A percentile compares a stretch with the other conserved stretches of the same genome.
These are phyloP conservation scores for Fraxinus platypoda DNA, from an alignment of 305 asterid genomes.

Conservation along the genomic window DNA sequence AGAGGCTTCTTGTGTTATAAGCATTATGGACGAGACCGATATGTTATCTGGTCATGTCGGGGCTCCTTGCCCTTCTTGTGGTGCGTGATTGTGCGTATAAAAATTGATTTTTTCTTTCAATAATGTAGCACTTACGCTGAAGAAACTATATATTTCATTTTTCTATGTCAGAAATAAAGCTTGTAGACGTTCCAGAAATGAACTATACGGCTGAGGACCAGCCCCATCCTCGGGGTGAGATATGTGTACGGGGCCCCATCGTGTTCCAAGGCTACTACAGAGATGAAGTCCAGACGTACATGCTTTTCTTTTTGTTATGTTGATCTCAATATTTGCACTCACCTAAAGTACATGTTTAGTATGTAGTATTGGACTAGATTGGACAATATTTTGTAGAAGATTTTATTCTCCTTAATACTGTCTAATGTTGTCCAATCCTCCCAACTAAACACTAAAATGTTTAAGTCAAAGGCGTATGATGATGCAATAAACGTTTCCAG, in stretches of 20 bases:
- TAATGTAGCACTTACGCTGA: not conserved
- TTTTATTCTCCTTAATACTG: not conserved
- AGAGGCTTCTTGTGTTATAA: slow-evolving; percentile 59
- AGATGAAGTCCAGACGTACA: slow-evolving; percentile 61
- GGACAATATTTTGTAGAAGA: not conserved
- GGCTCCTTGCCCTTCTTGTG: slow-evolving; percentile 65
- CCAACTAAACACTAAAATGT: not conserved
- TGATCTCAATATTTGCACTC: not conserved
- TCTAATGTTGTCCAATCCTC: not conserved
- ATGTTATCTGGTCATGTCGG: slow-evolving; percentile 67
- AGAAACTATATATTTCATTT: not conserved
- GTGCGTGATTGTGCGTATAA: slow-evolving; percentile 34
- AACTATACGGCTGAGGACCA: slow-evolving; percentile 58
- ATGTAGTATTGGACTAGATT: not conserved
- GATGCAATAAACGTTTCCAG: slow-evolving; percentile 29
- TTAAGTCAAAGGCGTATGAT: not conserved
- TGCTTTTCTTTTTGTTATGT: not conserved
- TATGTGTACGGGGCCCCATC: slow-evolving; percentile 70
- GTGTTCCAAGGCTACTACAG: slow-evolving; percentile 74
- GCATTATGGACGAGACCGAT: slow-evolving; percentile 60
- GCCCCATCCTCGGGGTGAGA: slow-evolving; percentile 78
- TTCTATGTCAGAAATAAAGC: slow-evolving; percentile 55
- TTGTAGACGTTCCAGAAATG: slow-evolving; percentile 76
- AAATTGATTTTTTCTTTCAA: not conserved
- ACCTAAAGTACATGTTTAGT: not conserved